These are phyloP conservation scores for Neurospora terricola DNA, from an alignment of 495 filamentous ascomycete species.

Conservation along the genomic window DNA sequence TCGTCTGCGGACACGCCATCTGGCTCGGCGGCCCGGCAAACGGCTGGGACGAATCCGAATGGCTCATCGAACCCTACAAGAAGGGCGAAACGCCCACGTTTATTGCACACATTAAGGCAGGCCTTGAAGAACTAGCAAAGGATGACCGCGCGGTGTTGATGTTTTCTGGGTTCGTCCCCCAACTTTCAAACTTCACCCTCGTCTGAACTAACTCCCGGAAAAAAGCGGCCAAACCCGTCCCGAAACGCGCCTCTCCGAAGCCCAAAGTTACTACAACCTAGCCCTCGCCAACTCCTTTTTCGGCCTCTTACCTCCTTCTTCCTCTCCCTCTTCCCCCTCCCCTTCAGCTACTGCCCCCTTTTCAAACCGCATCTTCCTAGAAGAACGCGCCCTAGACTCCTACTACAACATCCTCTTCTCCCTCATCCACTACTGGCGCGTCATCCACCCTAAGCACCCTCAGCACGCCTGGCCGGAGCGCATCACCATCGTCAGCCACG, in stretches of 20 bases:
- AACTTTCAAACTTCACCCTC: too few relatives aligned
- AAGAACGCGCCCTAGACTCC: constrained; percentile 65
- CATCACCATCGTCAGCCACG: constrained; percentile 64
- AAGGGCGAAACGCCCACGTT: constrained; percentile 63
- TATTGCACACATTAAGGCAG: constrained; percentile 58
- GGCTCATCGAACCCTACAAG: constrained; percentile 67
- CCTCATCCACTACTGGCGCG: constrained; percentile 46
- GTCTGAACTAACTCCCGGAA: neutral
- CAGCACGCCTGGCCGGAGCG: constrained; percentile 37
- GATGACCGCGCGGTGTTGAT: constrained; percentile 40
- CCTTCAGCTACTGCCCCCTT: neutral
- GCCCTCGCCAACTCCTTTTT: constrained; percentile 33
- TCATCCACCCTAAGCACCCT: neutral
- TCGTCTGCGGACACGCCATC: constrained; percentile 77
- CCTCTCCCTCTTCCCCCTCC: too few relatives aligned
- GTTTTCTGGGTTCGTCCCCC: constrained; percentile 67
- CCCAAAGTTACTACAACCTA: constrained; percentile 51
- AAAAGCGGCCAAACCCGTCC: constrained; percentile 52
- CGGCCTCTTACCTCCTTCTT: constrained; percentile 20
- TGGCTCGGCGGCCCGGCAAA: constrained; percentile 54
- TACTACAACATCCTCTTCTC: constrained; percentile 72
- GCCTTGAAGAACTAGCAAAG: constrained; percentile 38
- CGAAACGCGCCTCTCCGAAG: constrained; percentile 50
- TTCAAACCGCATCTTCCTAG: constrained; percentile 35
- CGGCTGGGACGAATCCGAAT: constrained; percentile 53